phyloP scores from a whole-genome alignment of 2,329 filamentous ascomycete species.

The Trichoderma atroviride region DNA sequence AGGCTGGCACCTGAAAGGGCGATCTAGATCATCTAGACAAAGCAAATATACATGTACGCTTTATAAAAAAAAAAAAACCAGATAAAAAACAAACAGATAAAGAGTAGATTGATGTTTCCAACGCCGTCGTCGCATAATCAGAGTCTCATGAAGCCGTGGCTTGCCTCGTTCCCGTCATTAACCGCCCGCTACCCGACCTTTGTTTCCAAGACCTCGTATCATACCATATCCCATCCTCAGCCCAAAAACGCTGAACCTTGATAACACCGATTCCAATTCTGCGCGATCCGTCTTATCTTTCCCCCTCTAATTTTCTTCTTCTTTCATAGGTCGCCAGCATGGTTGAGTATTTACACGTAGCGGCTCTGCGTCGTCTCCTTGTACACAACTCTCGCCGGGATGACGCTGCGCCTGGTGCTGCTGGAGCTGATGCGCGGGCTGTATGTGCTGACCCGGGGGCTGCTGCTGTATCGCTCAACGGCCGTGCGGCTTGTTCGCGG shows the following conservation, averaged over 20 bases:
- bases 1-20: not conserved
- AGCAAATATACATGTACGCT: not conserved
- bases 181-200: not conserved
- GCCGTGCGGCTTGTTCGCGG: constrained; percentile 50
- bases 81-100: not conserved
- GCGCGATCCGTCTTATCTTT: not conserved
- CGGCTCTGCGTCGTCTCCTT: constrained; percentile 43
- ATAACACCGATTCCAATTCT: not conserved
- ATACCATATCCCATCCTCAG: not conserved
- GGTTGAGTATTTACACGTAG: constrained; percentile 29
- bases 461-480: constrained; percentile 41
- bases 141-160: not conserved
- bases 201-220: not conserved
- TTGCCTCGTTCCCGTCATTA: not conserved
- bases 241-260: not conserved
- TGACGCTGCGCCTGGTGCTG: constrained; percentile 22
- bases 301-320: not conserved
- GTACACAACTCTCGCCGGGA: constrained; percentile 41
- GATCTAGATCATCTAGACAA: not conserved
- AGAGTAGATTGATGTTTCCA: not conserved
- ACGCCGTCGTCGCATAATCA: constrained; percentile 10
- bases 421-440: constrained; percentile 44
- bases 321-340: not conserved
- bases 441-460: not conserved
- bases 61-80: not conserved